phyloP scores from a whole-genome alignment of 176 grass and related monocot genomes.

The Musa acuminata region DNA sequence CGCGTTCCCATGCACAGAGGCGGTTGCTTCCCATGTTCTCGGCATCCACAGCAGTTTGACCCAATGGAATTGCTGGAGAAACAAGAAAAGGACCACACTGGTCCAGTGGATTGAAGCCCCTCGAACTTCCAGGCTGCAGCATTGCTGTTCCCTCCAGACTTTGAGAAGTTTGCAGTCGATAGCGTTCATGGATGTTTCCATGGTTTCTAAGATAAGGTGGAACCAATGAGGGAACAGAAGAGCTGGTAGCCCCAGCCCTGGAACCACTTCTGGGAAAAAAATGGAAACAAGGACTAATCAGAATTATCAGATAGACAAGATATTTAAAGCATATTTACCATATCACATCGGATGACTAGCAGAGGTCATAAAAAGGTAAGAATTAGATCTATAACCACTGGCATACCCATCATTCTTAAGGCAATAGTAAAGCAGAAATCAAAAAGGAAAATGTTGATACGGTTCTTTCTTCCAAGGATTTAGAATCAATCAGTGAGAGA shows the following conservation, averaged over 20 bases:
- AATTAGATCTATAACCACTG: too few relatives aligned
- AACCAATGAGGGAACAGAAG: conserved; percentile 58
- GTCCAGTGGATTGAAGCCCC: conserved; percentile 22
- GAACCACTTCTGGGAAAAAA: conserved; percentile 57
- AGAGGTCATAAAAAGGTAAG: background rate
- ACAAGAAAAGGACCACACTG: conserved; percentile 50
- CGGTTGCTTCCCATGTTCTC: conserved; percentile 58
- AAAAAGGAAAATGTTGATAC: too few relatives aligned
- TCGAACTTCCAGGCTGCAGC: conserved; percentile 39
- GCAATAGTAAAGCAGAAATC: too few relatives aligned
- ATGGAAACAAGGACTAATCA: background rate
- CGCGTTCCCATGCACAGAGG: conserved; percentile 84
- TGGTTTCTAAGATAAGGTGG: conserved; percentile 59
- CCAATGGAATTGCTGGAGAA: conserved; percentile 42
- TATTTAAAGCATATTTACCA: too few relatives aligned
- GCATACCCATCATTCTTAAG: too few relatives aligned
- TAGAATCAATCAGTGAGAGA: too few relatives aligned
- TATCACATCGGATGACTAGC: background rate
- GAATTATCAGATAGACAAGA: background rate
- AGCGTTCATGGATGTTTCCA: conserved; percentile 51
- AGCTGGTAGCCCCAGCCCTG: conserved; percentile 40
- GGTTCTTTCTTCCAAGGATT: too few relatives aligned
- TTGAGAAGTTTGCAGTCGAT: conserved; percentile 33
- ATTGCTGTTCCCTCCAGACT: conserved; percentile 36
- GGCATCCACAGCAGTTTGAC: conserved; percentile 38